phyloP scores from a whole-genome alignment of 345 rosid species.

The Rubroshorea leprosula region DNA sequence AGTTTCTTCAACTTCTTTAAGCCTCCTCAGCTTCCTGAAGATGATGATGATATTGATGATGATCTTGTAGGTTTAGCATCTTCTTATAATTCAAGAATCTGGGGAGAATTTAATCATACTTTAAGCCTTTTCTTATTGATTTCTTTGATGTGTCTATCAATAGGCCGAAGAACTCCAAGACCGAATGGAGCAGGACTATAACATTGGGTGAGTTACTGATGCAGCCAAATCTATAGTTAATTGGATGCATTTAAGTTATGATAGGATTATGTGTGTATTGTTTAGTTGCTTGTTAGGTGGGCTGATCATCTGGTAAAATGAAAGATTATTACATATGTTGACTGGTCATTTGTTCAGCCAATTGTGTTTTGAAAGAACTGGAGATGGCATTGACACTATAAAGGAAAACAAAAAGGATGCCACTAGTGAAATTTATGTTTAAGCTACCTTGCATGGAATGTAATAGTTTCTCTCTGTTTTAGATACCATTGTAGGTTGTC shows the following conservation, averaged over 20 bases:
- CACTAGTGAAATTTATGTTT: no score
- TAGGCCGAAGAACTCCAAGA: slow-evolving; percentile 95
- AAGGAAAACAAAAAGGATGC: no score
- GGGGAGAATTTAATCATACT: slow-evolving; percentile 1
- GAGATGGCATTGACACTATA: no score
- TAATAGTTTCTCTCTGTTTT: no score
- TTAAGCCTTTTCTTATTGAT: background rate
- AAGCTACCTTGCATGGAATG: no score
- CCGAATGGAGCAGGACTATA: slow-evolving; percentile 97
- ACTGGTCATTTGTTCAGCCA: no score
- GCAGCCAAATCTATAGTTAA: background rate
- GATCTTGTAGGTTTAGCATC: slow-evolving; percentile 49
- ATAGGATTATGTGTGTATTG: no score
- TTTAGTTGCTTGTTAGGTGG: no score
- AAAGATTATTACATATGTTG: no score
- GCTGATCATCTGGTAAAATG: no score
- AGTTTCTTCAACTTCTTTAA: slow-evolving; percentile 94
- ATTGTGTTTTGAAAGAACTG: no score
- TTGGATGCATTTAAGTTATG: no score
- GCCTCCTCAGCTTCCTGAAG: slow-evolving; percentile 95
- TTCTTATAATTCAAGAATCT: background rate
- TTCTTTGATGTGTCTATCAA: background rate
- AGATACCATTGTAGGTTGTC: background rate
- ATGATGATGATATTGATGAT: slow-evolving; percentile 75
- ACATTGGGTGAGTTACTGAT: slow-evolving; percentile 63